These are phyloP conservation scores for Glycyrrhiza uralensis DNA, from an alignment of 306 rosid genomes.

Conservation along the genomic window DNA sequence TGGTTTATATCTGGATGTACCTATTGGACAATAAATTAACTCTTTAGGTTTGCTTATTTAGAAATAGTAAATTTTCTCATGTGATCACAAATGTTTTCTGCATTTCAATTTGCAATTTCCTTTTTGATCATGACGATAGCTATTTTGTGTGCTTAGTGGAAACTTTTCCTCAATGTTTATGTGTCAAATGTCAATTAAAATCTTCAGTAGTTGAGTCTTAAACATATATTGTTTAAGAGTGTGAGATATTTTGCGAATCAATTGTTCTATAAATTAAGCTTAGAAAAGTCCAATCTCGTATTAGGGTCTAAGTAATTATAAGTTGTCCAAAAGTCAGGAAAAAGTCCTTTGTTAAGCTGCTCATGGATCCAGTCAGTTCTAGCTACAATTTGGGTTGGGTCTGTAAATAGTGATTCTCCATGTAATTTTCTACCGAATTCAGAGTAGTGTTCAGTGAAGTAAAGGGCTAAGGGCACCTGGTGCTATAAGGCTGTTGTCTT, in stretches of 20 bases:
- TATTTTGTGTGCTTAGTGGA: constrained; percentile 2
- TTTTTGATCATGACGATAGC: background rate
- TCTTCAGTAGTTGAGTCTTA: background rate
- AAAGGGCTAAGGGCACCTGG: too few species aligned
- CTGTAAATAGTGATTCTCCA: background rate
- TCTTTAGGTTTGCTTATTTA: constrained; percentile 58
- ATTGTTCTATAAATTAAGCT: background rate
- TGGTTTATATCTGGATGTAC: constrained; percentile 75
- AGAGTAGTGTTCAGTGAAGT: background rate
- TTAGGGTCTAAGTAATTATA: background rate
- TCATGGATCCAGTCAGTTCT: background rate
- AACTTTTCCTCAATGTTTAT: background rate
- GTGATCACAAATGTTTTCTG: background rate
- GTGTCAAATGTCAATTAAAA: background rate
- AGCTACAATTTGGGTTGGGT: background rate
- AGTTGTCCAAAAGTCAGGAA: background rate
- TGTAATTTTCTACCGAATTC: background rate
- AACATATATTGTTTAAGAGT: background rate
- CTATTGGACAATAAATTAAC: constrained; percentile 76
- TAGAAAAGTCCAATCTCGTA: background rate
- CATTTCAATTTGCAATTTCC: background rate
- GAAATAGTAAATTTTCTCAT: background rate
- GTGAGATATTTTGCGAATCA: background rate
- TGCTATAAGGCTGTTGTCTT: too few species aligned
- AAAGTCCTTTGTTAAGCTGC: background rate